Conservation (phyloP, 140 eudicot species). For the Erigeron philadelphicus region DNA sequence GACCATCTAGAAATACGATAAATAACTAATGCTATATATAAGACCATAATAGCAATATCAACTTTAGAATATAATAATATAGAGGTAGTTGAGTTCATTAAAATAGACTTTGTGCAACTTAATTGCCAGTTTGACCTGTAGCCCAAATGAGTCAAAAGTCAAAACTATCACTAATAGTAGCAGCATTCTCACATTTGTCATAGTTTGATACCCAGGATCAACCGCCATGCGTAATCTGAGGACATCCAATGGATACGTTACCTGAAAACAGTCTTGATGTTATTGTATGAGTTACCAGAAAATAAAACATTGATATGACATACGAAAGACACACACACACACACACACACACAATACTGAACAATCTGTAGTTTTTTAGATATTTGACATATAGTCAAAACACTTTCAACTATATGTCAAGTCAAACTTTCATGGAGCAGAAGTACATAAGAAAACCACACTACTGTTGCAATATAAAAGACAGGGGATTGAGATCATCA, state of each 20-base stretch:
- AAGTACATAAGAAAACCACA: slow-evolving; percentile 4
- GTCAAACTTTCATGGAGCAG: background rate
- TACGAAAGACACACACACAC: background rate
- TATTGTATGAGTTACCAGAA: slow-evolving; percentile 11
- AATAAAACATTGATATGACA: background rate
- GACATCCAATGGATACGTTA: slow-evolving; percentile 90
- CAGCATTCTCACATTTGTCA: slow-evolving; percentile 51
- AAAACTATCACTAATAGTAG: background rate
- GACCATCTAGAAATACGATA: background rate
- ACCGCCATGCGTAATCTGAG: slow-evolving; percentile 90
- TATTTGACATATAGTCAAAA: slow-evolving; percentile 5
- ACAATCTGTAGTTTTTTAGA: background rate
- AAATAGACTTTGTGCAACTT: too few species aligned
- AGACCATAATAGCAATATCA: background rate
- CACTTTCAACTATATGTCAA: slow-evolving; percentile 8
- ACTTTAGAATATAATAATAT: background rate
- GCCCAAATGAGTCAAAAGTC: background rate
- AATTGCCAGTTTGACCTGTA: too few species aligned
- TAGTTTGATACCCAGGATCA: slow-evolving; percentile 82
- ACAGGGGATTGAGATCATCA: background rate
- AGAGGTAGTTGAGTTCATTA: too few species aligned
- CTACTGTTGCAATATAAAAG: background rate
- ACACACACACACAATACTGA: background rate
- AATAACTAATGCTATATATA: background rate
- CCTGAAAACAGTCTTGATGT: slow-evolving; percentile 42